Evolutionary conservation across 306 rosid genomes (phyloP).

Genomic region (Arachis hypogaea): DNA sequence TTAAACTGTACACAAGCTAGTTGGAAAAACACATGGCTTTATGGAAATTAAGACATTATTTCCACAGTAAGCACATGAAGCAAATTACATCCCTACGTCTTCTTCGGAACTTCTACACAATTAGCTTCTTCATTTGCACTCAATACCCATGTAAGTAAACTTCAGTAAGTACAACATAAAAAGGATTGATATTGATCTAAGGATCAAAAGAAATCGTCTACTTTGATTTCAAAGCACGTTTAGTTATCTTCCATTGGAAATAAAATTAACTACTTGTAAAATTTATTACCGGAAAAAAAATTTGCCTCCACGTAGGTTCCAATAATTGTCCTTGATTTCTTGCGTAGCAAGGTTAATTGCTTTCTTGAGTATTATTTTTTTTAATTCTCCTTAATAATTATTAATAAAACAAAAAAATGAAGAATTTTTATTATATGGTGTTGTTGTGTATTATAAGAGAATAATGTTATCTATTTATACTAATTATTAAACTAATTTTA

Average conservation of each 20-base stretch:
- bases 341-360: not conserved
- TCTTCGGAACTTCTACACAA: conserved; percentile 7
- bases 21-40: conserved; percentile 52
- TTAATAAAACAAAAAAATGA: no score
- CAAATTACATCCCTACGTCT: conserved; percentile 32
- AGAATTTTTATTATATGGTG: no score
- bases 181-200: conserved; percentile 14
- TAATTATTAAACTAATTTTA: no score
- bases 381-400: not conserved
- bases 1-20: conserved; percentile 42
- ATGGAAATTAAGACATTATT: conserved; percentile 34
- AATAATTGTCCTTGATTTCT: conserved; percentile 26
- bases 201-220: conserved; percentile 22
- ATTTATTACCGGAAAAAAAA: conserved; percentile 2
- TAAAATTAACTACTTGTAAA: conserved; percentile 3
- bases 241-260: not conserved
- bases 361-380: not conserved
- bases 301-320: conserved; percentile 23
- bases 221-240: conserved; percentile 47
- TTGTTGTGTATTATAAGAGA: no score
- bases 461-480: no score
- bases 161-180: conserved; percentile 25
- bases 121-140: conserved; percentile 45
- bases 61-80: conserved; percentile 46
- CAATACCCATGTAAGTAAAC: conserved; percentile 24